Conservation (phyloP, 495 filamentous ascomycete genomes). For the Talaromyces stipitatus region DNA sequence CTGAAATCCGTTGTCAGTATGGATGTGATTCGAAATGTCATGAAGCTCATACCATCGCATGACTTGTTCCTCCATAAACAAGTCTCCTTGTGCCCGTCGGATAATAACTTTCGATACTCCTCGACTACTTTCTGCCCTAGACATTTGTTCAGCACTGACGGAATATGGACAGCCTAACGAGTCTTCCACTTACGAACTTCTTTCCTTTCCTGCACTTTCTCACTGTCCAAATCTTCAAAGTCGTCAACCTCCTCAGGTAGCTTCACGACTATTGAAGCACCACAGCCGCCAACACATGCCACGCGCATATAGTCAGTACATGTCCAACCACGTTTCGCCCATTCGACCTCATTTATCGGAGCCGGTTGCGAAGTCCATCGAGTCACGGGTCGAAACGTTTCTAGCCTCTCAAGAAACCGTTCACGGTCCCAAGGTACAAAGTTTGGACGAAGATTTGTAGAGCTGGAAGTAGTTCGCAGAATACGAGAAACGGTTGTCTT, state of each 20-base stretch:
- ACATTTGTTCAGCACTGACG: background rate
- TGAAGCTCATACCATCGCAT: constrained; percentile 60
- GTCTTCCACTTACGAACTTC: constrained; percentile 44
- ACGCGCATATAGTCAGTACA: constrained; percentile 79
- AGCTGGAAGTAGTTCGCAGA: background rate
- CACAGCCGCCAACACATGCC: constrained; percentile 71
- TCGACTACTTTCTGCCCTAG: constrained; percentile 57
- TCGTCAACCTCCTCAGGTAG: constrained; percentile 55
- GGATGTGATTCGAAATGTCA: background rate
- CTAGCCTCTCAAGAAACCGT: constrained; percentile 71
- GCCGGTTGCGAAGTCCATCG: constrained; percentile 75
- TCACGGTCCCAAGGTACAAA: constrained; percentile 82
- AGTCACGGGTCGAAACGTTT: constrained; percentile 82
- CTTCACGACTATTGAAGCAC: constrained; percentile 71
- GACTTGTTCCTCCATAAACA: constrained; percentile 83
- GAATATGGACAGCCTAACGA: background rate
- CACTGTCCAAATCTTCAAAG: constrained; percentile 37
- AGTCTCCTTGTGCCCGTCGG: constrained; percentile 68
- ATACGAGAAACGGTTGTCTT: constrained; percentile 7
- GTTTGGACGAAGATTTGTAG: constrained; percentile 33
- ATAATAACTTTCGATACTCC: constrained; percentile 62
- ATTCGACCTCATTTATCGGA: constrained; percentile 79
- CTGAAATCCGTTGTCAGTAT: constrained; percentile 14
- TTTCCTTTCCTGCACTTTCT: constrained; percentile 57
- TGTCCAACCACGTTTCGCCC: constrained; percentile 91